Conservation (phyloP, 371 early-diverging fungal genomes). For the Lichtheimia ramosa region DNA sequence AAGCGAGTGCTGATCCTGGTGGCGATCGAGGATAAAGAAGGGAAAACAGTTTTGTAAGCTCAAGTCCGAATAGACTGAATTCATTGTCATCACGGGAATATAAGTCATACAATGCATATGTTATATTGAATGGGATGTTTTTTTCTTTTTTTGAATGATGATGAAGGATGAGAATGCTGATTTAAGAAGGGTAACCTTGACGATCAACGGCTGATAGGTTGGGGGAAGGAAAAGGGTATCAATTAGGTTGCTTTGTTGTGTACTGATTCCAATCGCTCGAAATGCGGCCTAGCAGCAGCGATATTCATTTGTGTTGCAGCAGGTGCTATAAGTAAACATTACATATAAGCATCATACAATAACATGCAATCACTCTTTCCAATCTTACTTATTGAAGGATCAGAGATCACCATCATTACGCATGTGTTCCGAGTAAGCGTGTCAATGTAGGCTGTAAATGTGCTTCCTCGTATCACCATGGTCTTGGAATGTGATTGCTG, state of each 20-base stretch:
- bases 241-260: constrained; percentile 19
- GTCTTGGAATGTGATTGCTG: constrained; percentile 19
- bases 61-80: not conserved
- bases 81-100: not conserved
- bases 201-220: not conserved
- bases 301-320: constrained; percentile 82
- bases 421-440: constrained; percentile 14
- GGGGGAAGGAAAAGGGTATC: not conserved
- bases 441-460: constrained; percentile 21
- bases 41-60: not conserved
- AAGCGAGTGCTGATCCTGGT: not conserved
- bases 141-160: not conserved
- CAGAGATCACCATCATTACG: constrained; percentile 16
- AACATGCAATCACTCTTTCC: not conserved
- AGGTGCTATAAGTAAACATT: constrained; percentile 50
- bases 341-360: not conserved
- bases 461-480: constrained; percentile 19
- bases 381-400: constrained; percentile 18
- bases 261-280: constrained; percentile 66
- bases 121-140: not conserved
- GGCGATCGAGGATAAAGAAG: not conserved
- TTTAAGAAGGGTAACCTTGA: not conserved
- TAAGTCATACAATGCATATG: not conserved
- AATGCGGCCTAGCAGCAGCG: constrained; percentile 73
- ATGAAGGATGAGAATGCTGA: not conserved